Evolutionary conservation across 106 monocot species (phyloP), one percentile per base, ranked within the genome.

Genomic region (Acorus calamus): DNA sequence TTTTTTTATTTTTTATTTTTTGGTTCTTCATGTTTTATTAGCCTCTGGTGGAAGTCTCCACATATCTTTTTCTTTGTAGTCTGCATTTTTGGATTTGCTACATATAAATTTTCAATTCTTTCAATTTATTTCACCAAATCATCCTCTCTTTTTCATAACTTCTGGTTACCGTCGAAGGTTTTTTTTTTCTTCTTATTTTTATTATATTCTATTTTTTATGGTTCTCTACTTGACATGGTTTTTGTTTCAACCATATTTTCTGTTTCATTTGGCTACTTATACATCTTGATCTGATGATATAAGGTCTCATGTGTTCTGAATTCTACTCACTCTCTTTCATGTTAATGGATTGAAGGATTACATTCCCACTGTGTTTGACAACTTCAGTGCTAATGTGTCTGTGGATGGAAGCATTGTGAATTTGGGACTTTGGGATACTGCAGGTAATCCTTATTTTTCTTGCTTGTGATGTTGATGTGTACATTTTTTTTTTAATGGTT

Each of bases 311-410:
- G 8, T 61, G 42, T 44, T 3, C 45, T 8, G 4, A 4, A 8
- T 4, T 6, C 9, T 46, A 47, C 3, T 61, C 42, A 6, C 4
- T 54, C 11, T 46, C 46, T 44, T 0, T 14, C 14, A 10, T 43
- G 7, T 7, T 9, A 52, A 46, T 61, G 47, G 41, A 28, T 28
- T 28, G 49, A 76, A 87, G 86, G 86, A 87, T 69, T 87, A 87
- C 44, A 71, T 87, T 45, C 86, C 86, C 7, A 87, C 86, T 6
- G 86, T 87, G 7, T 87, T 87, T 61, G 86, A 87, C 56, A 87
- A 87, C 68, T 87, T 86, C 76, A 86, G 86, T 70, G 86, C 86
- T 42, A 86, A 86, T 70, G 86, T 86, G 8, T 86, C 82, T 60
- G 86, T 87, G 67, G 86, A 87, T 66, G 86, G 86, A 3, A 87